Percentiles rank a stretch among this genome's conserved stretches.
phyloP scores from a whole-genome alignment of 768 basidiomycete genomes.

The Kwoniella dendrophila region DNA sequence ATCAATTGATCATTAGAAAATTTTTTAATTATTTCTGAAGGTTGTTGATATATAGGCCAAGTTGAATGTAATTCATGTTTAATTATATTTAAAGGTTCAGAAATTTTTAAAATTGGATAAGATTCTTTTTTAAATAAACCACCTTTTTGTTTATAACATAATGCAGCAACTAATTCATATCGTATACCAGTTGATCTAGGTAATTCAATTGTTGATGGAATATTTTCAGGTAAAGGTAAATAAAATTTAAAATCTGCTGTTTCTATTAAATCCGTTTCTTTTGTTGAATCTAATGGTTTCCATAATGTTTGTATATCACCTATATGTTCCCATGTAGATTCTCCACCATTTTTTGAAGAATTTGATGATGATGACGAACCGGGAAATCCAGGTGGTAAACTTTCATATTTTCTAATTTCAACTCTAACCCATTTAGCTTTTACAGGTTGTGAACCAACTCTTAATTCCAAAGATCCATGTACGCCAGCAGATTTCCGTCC shows the following conservation, averaged over 20 bases:
- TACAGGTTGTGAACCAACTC: slow-evolving; percentile 68
- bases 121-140: slow-evolving; percentile 81
- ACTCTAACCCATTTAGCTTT: slow-evolving; percentile 92
- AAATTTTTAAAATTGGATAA: slow-evolving; percentile 67
- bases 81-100: slow-evolving; percentile 76
- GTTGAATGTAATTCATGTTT: slow-evolving; percentile 92
- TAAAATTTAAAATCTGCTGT: slow-evolving; percentile 83
- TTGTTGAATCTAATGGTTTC: slow-evolving; percentile 63
- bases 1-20: slow-evolving; percentile 69
- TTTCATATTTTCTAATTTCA: slow-evolving; percentile 88
- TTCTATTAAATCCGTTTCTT: slow-evolving; percentile 70
- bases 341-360: slow-evolving; percentile 15
- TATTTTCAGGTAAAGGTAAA: slow-evolving; percentile 87
- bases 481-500: slow-evolving; percentile 46
- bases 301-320: slow-evolving; percentile 77
- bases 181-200: slow-evolving; percentile 73
- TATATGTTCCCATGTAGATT: slow-evolving; percentile 44
- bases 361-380: too few species aligned
- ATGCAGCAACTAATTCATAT: slow-evolving; percentile 85
- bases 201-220: slow-evolving; percentile 80
- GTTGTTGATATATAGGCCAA: slow-evolving; percentile 72
- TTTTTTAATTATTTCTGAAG: slow-evolving; percentile 46
- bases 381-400: slow-evolving; percentile 52
- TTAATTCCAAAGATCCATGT: slow-evolving; percentile 72
- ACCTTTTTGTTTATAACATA: slow-evolving; percentile 83